Evolutionary conservation across 169 alveolate species (phyloP), one percentile per base, ranked within the genome.

Genomic region (Plasmodium knowlesi): DNA sequence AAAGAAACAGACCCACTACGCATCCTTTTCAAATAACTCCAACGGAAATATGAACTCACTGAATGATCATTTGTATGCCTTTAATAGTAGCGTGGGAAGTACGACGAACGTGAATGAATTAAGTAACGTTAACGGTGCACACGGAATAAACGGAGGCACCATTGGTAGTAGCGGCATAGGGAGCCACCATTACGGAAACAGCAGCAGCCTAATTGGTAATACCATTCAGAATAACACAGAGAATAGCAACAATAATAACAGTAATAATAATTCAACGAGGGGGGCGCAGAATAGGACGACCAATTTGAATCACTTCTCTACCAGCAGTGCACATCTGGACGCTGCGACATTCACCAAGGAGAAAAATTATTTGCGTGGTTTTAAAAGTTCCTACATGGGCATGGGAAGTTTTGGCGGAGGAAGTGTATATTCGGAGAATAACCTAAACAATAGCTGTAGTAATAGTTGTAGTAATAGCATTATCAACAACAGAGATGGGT

Each of bases 1-100:
- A 16, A 89, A 89, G 54, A 89, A 79, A 22, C 86, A 78, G 30
- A 89, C 94, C 1, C 89, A 89, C 53, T 79, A 89, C 71, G 88
- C 94, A 12, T 78, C 89, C 9, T 80, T 79, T 32, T 79, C 94
- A 6, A 89, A 80, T 70, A 73, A 41, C 50, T 28, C 78, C 2
- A 79, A 67, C 73, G 46, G 32, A 1, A 76, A 79, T 30, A 37
- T 88, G 25, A 79, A 79, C n/a, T 78, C 72, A 0, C 46, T 72
- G 19, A 89, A 43, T 67, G 83, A 89, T 4, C 76, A 61, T 61
- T 1, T 57, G n/a, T 79, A 79, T 61, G 14, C 83, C 28, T 89
- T 32, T 16, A 89, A 61, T 22, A 53, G 28, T 74, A 50, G 67
- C 37, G 76, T 3, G 5, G 57, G 73, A n/a, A 61, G 54, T 19